A percentile compares a stretch with the other conserved stretches of the same genome.
These are phyloP conservation scores for Trametes cinnabarina DNA, from an alignment of 768 basidiomycete genomes.

Conservation along the genomic window DNA sequence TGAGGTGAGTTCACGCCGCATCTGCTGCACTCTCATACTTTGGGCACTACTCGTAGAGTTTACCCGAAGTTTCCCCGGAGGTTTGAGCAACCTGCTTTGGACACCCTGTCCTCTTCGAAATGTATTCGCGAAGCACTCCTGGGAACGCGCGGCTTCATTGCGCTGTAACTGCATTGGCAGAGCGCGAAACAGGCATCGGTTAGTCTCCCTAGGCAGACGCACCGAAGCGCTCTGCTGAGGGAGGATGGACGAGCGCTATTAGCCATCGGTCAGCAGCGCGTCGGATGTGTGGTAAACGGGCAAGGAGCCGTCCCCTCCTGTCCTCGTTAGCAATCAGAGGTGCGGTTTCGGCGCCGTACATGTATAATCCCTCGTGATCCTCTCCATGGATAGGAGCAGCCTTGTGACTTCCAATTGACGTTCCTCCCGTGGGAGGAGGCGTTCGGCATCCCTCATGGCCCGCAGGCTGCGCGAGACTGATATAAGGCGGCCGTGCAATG, in stretches of 20 bases:
- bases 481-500: not conserved
- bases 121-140: not conserved
- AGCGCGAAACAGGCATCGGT: not conserved
- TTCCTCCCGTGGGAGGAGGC: constrained; percentile 12
- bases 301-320: not conserved
- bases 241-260: too few species aligned
- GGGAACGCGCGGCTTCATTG: not conserved
- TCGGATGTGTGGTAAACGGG: too few species aligned
- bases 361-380: constrained; percentile 12
- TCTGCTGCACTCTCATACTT: not conserved
- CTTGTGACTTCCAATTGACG: constrained; percentile 6
- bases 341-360: not conserved
- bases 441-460: not conserved
- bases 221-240: too few species aligned
- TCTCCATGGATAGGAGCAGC: not conserved
- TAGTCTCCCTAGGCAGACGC: too few species aligned
- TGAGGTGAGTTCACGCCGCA: not conserved
- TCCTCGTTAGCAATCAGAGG: not conserved
- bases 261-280: too few species aligned
- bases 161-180: not conserved
- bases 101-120: not conserved
- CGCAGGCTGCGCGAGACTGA: not conserved
- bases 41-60: not conserved
- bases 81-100: not conserved
- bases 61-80: not conserved